Evolutionary conservation across 805 yeast species (phyloP).

Genomic region (Zygosaccharomyces rouxii): DNA sequence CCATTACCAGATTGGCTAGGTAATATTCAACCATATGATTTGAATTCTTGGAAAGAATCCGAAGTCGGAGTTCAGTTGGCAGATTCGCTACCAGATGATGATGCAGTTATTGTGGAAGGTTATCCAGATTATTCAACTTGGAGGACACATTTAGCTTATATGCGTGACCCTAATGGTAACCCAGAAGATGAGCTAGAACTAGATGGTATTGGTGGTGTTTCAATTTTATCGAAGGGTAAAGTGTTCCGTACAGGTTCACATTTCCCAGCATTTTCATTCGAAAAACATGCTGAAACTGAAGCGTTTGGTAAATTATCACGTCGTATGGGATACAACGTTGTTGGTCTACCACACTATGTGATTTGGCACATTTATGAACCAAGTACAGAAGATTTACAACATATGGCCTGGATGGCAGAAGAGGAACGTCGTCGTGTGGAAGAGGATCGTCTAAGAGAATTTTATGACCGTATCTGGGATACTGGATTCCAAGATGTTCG

Average conservation of each 20-base stretch:
- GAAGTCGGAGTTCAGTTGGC: constrained; percentile 81
- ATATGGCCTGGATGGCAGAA: constrained; percentile 85
- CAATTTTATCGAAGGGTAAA: constrained; percentile 79
- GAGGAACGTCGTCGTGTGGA: constrained; percentile 65
- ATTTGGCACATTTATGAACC: constrained; percentile 98
- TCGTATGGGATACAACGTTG: constrained; percentile 79
- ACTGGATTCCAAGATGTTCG: constrained; percentile 74
- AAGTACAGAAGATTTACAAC: constrained; percentile 80
- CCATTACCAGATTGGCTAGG: constrained; percentile 85
- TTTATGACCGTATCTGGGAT: constrained; percentile 69
- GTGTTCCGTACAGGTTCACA: constrained; percentile 87
- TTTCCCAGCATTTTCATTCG: constrained; percentile 94
- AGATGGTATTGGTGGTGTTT: constrained; percentile 97
- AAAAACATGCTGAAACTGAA: constrained; percentile 96
- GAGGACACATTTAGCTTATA: constrained; percentile 94
- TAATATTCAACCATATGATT: constrained; percentile 77
- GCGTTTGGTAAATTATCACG: constrained; percentile 90
- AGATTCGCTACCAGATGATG: constrained; percentile 66
- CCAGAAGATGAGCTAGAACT: constrained; percentile 88
- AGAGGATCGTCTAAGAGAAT: constrained; percentile 57
- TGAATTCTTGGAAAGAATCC: constrained; percentile 82
- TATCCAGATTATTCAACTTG: constrained; percentile 96
- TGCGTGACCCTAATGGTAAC: constrained; percentile 92
- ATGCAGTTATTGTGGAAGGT: constrained; percentile 96
- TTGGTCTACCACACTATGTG: constrained; percentile 90